Conservation (phyloP, 169 alveolate species). For the Plasmodium gonderi region DNA sequence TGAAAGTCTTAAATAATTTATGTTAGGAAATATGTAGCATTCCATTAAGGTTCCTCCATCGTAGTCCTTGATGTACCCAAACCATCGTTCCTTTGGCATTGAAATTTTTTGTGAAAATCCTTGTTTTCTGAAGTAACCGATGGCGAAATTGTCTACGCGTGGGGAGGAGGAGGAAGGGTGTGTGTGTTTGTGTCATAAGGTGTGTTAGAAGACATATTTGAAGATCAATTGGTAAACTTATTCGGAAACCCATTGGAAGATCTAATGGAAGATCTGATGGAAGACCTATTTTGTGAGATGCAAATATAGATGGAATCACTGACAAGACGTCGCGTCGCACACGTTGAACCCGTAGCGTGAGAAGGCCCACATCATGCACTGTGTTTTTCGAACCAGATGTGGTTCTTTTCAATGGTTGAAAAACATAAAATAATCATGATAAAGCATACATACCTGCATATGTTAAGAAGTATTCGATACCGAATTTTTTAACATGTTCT, state of each 20-base stretch:
- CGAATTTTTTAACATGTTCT: conserved; percentile 94
- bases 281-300: no score
- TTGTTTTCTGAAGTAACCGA: conserved; percentile 97
- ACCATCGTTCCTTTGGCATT: conserved; percentile 97
- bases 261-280: no score
- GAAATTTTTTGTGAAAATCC: conserved; percentile 96
- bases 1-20: conserved; percentile 94
- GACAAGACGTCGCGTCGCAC: no score
- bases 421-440: neutral
- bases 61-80: conserved; percentile 98
- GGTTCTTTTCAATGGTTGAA: no score
- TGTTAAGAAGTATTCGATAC: conserved; percentile 95
- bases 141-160: conserved; percentile 95
- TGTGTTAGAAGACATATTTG: no score
- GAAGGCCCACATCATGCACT: no score
- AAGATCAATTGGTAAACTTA: no score
- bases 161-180: conserved; percentile 66
- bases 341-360: no score
- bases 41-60: conserved; percentile 99
- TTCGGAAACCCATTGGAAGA: no score
- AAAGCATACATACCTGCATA: conserved; percentile 83
- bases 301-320: no score
- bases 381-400: no score
- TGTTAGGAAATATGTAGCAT: conserved; percentile 93
- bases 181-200: no score